phyloP scores from a whole-genome alignment of 306 rosid species.

The Ziziphus jujuba region DNA sequence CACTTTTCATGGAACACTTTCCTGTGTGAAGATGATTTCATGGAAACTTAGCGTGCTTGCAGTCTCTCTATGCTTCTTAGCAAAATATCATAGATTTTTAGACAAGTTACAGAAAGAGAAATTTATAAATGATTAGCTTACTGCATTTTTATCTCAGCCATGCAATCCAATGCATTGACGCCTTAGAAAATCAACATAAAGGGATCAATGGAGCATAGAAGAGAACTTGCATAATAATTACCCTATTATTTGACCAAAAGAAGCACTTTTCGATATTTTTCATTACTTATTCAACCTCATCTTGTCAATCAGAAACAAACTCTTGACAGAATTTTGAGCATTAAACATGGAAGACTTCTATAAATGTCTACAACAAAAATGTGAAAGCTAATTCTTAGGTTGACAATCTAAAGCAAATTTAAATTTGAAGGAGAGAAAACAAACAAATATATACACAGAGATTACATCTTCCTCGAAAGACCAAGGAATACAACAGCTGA shows the following conservation, averaged over 20 bases:
- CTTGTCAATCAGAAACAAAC: constrained; percentile 17
- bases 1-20: no score
- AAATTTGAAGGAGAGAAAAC: neutral
- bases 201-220: no score
- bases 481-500: constrained; percentile 76
- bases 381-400: constrained; percentile 23
- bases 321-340: constrained; percentile 10
- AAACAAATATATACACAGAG: neutral
- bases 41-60: no score
- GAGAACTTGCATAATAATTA: neutral
- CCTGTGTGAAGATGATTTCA: no score
- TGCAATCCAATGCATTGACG: no score
- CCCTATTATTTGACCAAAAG: neutral
- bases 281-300: constrained; percentile 8
- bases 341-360: constrained; percentile 14
- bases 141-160: no score
- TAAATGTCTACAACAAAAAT: constrained; percentile 25
- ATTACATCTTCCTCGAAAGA: constrained; percentile 61
- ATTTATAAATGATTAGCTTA: no score
- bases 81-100: no score
- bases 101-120: no score
- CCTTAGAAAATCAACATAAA: no score
- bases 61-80: no score
- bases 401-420: constrained; percentile 4
- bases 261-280: constrained; percentile 10